A percentile compares a stretch with the other conserved stretches of the same genome.
Conservation (phyloP, 345 rosid genomes). For the Firmiana major region DNA sequence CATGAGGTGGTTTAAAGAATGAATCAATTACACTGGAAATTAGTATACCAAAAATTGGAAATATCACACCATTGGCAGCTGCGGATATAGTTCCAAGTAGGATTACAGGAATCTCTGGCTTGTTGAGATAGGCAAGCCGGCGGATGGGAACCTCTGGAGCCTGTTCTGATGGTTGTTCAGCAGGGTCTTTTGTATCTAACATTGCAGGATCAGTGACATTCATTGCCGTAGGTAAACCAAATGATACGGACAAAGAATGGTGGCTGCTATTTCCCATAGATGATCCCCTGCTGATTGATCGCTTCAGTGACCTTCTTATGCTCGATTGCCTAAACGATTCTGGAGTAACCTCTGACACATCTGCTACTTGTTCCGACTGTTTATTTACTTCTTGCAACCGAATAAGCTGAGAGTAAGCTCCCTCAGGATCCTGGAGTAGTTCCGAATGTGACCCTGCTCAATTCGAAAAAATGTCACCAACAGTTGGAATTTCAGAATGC, state of each 20-base stretch:
- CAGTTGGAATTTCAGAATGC: too few relatives aligned
- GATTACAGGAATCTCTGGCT: conserved; percentile 73
- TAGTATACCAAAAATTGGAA: conserved; percentile 57
- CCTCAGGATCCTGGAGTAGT: conserved; percentile 61
- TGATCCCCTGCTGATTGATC: conserved; percentile 55
- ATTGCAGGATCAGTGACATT: conserved; percentile 26
- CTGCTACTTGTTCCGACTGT: conserved; percentile 35
- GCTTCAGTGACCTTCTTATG: conserved; percentile 34
- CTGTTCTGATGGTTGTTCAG: conserved; percentile 21
- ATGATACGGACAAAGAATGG: conserved; percentile 50
- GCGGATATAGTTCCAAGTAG: conserved; percentile 55
- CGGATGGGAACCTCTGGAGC: conserved; percentile 42
- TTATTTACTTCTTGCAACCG: conserved; percentile 64
- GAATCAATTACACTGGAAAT: conserved; percentile 50
- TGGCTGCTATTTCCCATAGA: conserved; percentile 59
- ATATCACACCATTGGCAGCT: conserved; percentile 43
- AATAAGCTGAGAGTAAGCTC: conserved; percentile 84
- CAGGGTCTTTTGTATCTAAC: conserved; percentile 27
- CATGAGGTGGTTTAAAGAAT: conserved; percentile 53
- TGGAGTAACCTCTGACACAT: conserved; percentile 28
- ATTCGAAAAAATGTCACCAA: background rate
- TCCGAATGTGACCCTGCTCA: conserved; percentile 63
- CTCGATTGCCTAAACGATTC: conserved; percentile 42
- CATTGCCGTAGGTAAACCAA: conserved; percentile 52
- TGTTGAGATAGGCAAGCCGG: conserved; percentile 68